phyloP scores from a whole-genome alignment of 176 grass and related monocot species.

The Elaeis guineensis region DNA sequence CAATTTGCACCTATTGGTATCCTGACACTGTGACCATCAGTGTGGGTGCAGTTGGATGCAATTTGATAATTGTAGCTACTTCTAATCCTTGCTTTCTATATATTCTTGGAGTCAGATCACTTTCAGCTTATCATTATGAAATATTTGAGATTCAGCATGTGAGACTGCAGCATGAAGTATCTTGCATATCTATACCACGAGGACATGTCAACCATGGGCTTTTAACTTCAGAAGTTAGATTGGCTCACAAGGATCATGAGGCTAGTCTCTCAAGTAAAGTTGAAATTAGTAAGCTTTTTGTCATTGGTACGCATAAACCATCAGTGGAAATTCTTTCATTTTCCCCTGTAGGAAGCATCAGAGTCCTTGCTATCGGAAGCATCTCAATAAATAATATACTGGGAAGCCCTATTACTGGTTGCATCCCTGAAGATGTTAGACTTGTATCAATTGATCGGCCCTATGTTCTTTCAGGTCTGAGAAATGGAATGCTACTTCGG shows the following conservation, averaged over 20 bases:
- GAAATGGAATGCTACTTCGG: constrained; percentile 95
- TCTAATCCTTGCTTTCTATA: constrained; percentile 85
- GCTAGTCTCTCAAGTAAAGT: constrained; percentile 22
- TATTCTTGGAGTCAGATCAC: constrained; percentile 59
- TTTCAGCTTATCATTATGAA: constrained; percentile 61
- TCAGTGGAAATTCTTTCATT: constrained; percentile 84
- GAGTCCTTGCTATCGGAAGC: constrained; percentile 41
- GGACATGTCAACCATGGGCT: constrained; percentile 23
- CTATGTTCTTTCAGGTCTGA: constrained; percentile 83
- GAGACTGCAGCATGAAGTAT: constrained; percentile 67
- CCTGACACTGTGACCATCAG: constrained; percentile 64
- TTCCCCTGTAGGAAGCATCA: constrained; percentile 51
- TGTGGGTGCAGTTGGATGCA: constrained; percentile 78
- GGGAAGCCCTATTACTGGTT: constrained; percentile 83
- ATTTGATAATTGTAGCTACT: constrained; percentile 76
- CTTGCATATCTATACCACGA: constrained; percentile 78
- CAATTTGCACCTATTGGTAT: constrained; percentile 64
- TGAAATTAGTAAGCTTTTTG: constrained; percentile 57
- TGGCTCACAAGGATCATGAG: constrained; percentile 18
- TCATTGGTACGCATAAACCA: constrained; percentile 95
- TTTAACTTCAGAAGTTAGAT: constrained; percentile 20
- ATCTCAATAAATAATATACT: constrained; percentile 72
- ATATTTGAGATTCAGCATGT: constrained; percentile 60
- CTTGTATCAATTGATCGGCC: constrained; percentile 65
- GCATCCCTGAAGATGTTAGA: constrained; percentile 89